These are phyloP conservation scores for Ophiostoma tasmaniense DNA, from an alignment of 2,329 filamentous ascomycete genomes.

Conservation along the genomic window DNA sequence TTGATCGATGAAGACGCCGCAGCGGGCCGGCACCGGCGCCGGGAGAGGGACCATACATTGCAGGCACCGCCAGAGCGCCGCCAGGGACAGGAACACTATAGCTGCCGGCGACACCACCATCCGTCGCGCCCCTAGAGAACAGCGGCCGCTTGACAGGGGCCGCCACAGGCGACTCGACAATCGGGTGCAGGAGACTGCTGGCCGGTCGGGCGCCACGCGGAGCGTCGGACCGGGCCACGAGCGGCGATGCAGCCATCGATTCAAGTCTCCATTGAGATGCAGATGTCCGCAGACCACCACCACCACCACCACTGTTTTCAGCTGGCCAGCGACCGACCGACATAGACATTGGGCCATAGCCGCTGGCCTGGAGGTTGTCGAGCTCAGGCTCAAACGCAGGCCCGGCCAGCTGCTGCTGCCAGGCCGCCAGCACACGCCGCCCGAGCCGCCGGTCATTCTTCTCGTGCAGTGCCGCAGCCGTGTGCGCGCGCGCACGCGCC, in stretches of 20 bases:
- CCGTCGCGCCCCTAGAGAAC: not conserved
- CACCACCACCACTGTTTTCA: not conserved
- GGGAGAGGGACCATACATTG: not conserved
- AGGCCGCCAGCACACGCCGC: constrained; percentile 18
- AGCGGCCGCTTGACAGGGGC: not conserved
- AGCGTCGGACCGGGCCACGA: not conserved
- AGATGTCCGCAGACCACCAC: not conserved
- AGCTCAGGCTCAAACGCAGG: not conserved
- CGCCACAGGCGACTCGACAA: constrained; percentile 12
- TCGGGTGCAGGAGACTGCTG: constrained; percentile 12
- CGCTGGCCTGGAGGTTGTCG: constrained; percentile 4
- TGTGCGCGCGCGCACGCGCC: constrained; percentile 18
- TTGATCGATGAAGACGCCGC: constrained; percentile 14
- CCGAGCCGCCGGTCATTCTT: constrained; percentile 21
- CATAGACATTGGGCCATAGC: constrained; percentile 3
- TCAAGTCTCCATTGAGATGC: constrained; percentile 7
- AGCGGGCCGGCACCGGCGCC: not conserved
- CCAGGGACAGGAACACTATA: constrained; percentile 13
- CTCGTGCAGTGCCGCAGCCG: constrained; percentile 20
- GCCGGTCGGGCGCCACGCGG: not conserved
- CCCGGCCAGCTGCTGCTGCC: constrained; percentile 18
- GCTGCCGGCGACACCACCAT: constrained; percentile 7
- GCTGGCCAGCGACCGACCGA: not conserved
- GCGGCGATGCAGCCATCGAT: constrained; percentile 7
- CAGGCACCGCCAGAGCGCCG: not conserved